phyloP scores from a whole-genome alignment of 2,329 filamentous ascomycete species.

The Epichloe sylvatica region DNA sequence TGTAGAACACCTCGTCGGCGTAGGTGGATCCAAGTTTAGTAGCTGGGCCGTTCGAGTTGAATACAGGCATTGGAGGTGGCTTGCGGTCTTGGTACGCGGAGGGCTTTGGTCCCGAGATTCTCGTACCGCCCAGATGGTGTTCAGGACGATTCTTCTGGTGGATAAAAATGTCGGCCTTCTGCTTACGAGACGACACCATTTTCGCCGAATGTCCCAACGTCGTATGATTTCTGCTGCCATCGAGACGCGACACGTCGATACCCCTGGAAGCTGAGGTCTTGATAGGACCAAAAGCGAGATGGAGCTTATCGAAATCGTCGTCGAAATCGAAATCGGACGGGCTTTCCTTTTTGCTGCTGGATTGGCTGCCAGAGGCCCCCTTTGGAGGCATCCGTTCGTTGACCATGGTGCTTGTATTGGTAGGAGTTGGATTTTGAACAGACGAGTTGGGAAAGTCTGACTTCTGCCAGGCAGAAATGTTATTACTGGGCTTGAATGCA shows the following conservation, averaged over 20 bases:
- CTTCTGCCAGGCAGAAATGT: constrained; percentile 12
- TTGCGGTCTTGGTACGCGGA: constrained; percentile 34
- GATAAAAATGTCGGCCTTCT: constrained; percentile 42
- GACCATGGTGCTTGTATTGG: constrained; percentile 25
- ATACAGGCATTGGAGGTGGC: constrained; percentile 32
- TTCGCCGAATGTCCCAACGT: constrained; percentile 27
- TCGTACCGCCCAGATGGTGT: constrained; percentile 36
- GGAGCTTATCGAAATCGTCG: constrained; percentile 19
- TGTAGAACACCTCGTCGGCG: constrained; percentile 44
- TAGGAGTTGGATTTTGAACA: background rate
- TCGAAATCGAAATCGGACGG: constrained; percentile 18
- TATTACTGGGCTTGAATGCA: constrained; percentile 19
- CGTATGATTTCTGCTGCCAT: constrained; percentile 9
- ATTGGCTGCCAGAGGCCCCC: background rate
- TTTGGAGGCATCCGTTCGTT: constrained; percentile 30
- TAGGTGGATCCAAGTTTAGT: constrained; percentile 8
- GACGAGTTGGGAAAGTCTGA: constrained; percentile 10
- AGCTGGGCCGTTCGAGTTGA: constrained; percentile 25
- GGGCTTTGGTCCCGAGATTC: constrained; percentile 32
- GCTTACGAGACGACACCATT: constrained; percentile 37
- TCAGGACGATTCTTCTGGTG: constrained; percentile 41
- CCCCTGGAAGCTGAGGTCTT: constrained; percentile 12
- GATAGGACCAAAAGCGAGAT: constrained; percentile 17
- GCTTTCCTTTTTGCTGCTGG: constrained; percentile 4
- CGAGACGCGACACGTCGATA: background rate